Conservation (phyloP, 805 yeast genomes). For the Priceomyces fermenticarens region DNA sequence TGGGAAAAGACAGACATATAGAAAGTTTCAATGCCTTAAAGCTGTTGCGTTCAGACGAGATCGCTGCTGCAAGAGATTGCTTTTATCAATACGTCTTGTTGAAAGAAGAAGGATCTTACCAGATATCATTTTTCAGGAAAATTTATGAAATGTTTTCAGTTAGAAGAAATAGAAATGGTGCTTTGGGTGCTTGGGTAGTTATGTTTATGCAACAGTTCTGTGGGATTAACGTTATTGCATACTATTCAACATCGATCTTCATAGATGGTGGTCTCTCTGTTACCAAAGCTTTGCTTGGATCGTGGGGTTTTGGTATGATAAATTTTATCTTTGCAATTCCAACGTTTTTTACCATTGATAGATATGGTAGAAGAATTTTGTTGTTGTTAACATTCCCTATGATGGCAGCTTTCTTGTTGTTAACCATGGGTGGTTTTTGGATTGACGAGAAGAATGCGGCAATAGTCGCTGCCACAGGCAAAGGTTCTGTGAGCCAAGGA, state of each 20-base stretch:
- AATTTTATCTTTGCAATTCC: slow-evolving; percentile 75
- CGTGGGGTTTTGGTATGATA: slow-evolving; percentile 77
- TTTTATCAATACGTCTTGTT: slow-evolving; percentile 57
- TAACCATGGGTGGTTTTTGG: slow-evolving; percentile 68
- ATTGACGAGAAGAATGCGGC: slow-evolving; percentile 12
- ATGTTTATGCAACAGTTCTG: slow-evolving; percentile 87
- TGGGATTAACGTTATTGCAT: slow-evolving; percentile 80
- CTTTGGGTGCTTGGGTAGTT: slow-evolving; percentile 68
- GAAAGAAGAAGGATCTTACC: slow-evolving; percentile 57
- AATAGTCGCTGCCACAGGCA: slow-evolving; percentile 6
- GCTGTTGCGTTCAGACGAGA: slow-evolving; percentile 41
- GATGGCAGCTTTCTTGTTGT: slow-evolving; percentile 50
- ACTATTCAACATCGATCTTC: slow-evolving; percentile 73
- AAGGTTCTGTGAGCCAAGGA: slow-evolving; percentile 9
- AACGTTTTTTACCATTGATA: slow-evolving; percentile 70
- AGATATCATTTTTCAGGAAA: slow-evolving; percentile 41
- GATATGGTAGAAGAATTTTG: slow-evolving; percentile 61
- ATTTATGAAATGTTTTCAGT: slow-evolving; percentile 55
- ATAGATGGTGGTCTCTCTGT: slow-evolving; percentile 57
- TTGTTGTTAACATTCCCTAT: slow-evolving; percentile 57
- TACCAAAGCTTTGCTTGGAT: slow-evolving; percentile 62
- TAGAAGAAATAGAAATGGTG: slow-evolving; percentile 76
- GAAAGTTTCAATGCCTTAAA: slow-evolving; percentile 51
- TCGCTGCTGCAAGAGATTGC: slow-evolving; percentile 65
- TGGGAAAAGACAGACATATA: slow-evolving; percentile 47